Conservation (phyloP, 2,329 filamentous ascomycete species). For the Helotiales sp. region DNA sequence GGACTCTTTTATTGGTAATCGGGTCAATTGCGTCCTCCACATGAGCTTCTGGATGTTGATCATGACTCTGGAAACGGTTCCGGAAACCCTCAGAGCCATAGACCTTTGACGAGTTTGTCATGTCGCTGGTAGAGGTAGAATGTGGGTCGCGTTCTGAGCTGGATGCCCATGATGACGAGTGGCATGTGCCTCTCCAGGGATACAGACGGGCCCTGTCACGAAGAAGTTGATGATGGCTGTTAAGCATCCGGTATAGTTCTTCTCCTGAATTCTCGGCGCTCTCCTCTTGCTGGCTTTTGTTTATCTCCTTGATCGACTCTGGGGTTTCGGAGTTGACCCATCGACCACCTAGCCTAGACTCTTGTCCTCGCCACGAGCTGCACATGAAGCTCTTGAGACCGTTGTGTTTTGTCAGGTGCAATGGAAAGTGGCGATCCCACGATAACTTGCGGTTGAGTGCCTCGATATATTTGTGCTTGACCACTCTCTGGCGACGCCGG, state of each 20-base stretch:
- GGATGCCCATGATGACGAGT: neutral
- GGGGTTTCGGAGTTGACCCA: conserved; percentile 39
- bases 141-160: neutral
- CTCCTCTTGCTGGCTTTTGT: conserved; percentile 25
- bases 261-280: conserved; percentile 48
- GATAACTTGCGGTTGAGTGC: conserved; percentile 44
- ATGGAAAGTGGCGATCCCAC: conserved; percentile 47
- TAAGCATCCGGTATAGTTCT: conserved; percentile 23
- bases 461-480: conserved; percentile 49
- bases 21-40: conserved; percentile 53
- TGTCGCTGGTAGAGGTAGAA: neutral
- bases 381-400: conserved; percentile 44
- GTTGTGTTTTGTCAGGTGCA: conserved; percentile 27
- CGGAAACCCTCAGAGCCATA: conserved; percentile 14
- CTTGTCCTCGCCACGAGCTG: conserved; percentile 40
- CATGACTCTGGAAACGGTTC: conserved; percentile 7
- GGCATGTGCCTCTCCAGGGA: conserved; percentile 2
- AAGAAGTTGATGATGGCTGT: conserved; percentile 7
- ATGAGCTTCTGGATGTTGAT: conserved; percentile 1
- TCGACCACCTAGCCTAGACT: conserved; percentile 31
- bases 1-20: conserved; percentile 57
- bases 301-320: conserved; percentile 2
- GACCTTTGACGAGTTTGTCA: neutral
- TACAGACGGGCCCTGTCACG: conserved; percentile 9
- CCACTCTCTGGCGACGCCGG: conserved; percentile 43